Evolutionary conservation across 2,329 filamentous ascomycete genomes (phyloP).

Genomic region (Colletotrichum kahawae): DNA sequence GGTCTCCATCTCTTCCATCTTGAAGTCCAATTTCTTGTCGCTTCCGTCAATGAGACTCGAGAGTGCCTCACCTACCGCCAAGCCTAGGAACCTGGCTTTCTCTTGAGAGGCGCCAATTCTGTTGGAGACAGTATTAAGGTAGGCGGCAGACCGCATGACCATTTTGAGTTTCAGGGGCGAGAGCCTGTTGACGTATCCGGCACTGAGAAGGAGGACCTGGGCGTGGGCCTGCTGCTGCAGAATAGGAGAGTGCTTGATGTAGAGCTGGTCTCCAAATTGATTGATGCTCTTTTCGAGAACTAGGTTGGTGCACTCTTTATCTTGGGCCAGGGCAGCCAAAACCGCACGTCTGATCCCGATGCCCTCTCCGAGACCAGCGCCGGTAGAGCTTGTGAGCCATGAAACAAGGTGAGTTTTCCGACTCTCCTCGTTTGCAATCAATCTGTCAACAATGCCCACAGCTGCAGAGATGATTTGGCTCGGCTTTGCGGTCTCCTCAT

Average conservation of each 20-base stretch:
- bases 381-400: slow-evolving; percentile 70
- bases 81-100: slow-evolving; percentile 81
- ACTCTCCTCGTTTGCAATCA: slow-evolving; percentile 52
- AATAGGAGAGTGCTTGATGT: slow-evolving; percentile 84
- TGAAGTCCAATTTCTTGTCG: slow-evolving; percentile 80
- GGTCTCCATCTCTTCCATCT: slow-evolving; percentile 77
- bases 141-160: slow-evolving; percentile 73
- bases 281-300: slow-evolving; percentile 72
- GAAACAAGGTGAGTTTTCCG: slow-evolving; percentile 60
- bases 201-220: slow-evolving; percentile 77
- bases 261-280: slow-evolving; percentile 84
- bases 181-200: slow-evolving; percentile 75
- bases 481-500: slow-evolving; percentile 24
- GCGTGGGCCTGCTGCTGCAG: slow-evolving; percentile 90
- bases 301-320: slow-evolving; percentile 54
- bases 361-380: slow-evolving; percentile 67
- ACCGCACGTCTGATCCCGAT: slow-evolving; percentile 72
- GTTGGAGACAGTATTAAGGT: slow-evolving; percentile 83
- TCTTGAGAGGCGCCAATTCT: slow-evolving; percentile 78
- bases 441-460: slow-evolving; percentile 57
- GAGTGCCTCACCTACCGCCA: slow-evolving; percentile 80
- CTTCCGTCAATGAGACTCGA: slow-evolving; percentile 69
- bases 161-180: slow-evolving; percentile 70
- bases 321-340: slow-evolving; percentile 60
- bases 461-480: slow-evolving; percentile 56